A percentile compares a stretch with the other conserved stretches of the same genome.
These are phyloP conservation scores for Leptographium wingfieldii DNA, from an alignment of 2,329 filamentous ascomycete species.

Conservation along the genomic window DNA sequence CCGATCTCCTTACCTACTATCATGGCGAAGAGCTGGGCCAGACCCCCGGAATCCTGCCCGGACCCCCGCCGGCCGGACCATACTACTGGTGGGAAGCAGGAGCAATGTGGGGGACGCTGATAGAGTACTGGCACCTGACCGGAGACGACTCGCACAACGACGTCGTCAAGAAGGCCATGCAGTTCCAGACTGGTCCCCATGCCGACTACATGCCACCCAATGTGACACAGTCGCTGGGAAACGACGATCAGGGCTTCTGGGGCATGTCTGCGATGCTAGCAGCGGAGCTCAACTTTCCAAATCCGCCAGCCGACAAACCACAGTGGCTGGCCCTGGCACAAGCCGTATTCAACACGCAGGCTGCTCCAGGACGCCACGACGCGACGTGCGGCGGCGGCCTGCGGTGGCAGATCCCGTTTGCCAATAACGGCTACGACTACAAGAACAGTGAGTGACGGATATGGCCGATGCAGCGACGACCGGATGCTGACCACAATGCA, in stretches of 20 bases:
- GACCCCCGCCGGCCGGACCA: slow-evolving; percentile 18
- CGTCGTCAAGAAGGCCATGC: slow-evolving; percentile 29
- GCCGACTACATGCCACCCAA: slow-evolving; percentile 37
- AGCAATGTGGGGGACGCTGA: slow-evolving; percentile 20
- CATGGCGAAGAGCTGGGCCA: slow-evolving; percentile 18
- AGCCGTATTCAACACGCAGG: slow-evolving; percentile 42
- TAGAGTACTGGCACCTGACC: slow-evolving; percentile 28
- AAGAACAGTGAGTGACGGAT: slow-evolving; percentile 29
- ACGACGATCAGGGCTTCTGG: slow-evolving; percentile 51
- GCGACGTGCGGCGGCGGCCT: slow-evolving; percentile 47
- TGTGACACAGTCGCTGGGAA: slow-evolving; percentile 32
- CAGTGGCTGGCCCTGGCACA: slow-evolving; percentile 43
- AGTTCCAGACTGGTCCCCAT: slow-evolving; percentile 33
- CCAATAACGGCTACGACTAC: slow-evolving; percentile 54
- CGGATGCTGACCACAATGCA: background rate
- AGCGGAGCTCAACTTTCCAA: slow-evolving; percentile 39
- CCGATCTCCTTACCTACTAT: slow-evolving; percentile 20
- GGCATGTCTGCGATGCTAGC: slow-evolving; percentile 43
- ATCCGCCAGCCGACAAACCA: slow-evolving; percentile 26
- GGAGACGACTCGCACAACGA: slow-evolving; percentile 39
- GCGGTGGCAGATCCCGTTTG: slow-evolving; percentile 53
- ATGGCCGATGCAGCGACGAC: background rate
- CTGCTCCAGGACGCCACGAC: slow-evolving; percentile 36
- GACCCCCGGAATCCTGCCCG: slow-evolving; percentile 19
- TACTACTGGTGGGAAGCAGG: slow-evolving; percentile 25